Percentiles rank a stretch among this genome's conserved stretches.
Evolutionary conservation across 78 protist species (phyloP).

Genomic region (Dictyostelium purpureum): DNA sequence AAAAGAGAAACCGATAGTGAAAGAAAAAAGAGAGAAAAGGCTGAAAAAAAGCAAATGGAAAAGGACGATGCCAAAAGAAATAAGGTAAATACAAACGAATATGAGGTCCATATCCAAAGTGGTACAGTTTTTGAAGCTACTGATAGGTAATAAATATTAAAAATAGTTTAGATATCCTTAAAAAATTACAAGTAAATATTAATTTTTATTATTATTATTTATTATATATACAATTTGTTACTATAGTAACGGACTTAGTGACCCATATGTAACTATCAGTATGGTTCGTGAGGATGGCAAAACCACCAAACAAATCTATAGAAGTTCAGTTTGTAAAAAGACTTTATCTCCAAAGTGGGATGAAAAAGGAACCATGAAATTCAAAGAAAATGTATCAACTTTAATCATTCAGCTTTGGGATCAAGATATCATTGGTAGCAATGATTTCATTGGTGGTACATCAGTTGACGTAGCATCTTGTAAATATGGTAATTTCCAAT

Average conservation of each 20-base stretch:
- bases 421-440: background rate
- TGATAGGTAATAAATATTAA: background rate
- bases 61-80: background rate
- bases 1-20: background rate
- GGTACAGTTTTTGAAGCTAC: conserved; percentile 30
- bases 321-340: background rate
- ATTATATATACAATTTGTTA: no score
- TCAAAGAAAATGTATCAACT: background rate
- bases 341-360: background rate
- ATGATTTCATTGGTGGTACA: conserved; percentile 42
- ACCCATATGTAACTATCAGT: conserved; percentile 6
- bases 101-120: background rate
- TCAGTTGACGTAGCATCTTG: background rate
- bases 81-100: background rate
- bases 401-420: conserved; percentile 30
- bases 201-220: no score
- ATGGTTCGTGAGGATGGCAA: background rate
- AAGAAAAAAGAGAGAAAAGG: background rate
- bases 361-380: background rate
- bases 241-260: conserved; percentile 17
- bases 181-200: no score
- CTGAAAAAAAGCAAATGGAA: background rate
- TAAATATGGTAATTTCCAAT: background rate
- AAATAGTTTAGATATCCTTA: no score
- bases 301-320: background rate